Percentiles rank a stretch among this genome's conserved stretches.
Conservation (phyloP, 768 basidiomycete genomes). For the Rhodotorula graminis region DNA sequence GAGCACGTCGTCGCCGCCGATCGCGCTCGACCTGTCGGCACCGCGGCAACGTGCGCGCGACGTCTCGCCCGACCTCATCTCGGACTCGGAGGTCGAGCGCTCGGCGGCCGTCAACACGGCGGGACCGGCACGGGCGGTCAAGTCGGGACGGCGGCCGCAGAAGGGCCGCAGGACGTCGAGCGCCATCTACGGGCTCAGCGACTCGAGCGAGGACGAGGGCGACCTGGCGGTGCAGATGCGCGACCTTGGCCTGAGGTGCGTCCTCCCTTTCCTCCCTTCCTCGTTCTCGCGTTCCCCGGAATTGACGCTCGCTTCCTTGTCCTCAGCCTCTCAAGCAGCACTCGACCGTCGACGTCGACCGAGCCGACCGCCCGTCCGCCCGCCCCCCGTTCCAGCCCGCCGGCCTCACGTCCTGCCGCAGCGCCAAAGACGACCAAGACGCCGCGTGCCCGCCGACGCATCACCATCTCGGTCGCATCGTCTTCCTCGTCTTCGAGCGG, state of each 20-base stretch:
- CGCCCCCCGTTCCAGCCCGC: not conserved
- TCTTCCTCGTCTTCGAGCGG: not conserved
- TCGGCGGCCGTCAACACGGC: too few relatives aligned
- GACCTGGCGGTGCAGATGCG: too few relatives aligned
- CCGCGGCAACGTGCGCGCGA: not conserved
- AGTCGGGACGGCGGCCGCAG: not conserved
- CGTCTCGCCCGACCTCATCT: not conserved
- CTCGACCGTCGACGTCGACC: not conserved
- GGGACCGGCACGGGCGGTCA: not conserved
- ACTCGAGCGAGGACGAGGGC: not conserved
- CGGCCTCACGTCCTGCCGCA: too few relatives aligned
- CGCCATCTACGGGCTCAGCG: not conserved
- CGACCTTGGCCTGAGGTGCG: not conserved
- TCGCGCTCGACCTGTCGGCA: not conserved
- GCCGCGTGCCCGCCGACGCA: not conserved
- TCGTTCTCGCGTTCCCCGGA: too few relatives aligned
- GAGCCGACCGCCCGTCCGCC: not conserved
- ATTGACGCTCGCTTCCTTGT: too few relatives aligned
- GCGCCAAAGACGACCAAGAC: not conserved
- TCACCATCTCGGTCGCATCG: slow-evolving; percentile 16
- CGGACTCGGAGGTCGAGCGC: slow-evolving; percentile 13
- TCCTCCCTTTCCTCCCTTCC: not conserved
- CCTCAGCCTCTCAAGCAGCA: not conserved
- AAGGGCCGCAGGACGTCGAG: not conserved
- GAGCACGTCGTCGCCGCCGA: too few relatives aligned